phyloP scores from a whole-genome alignment of 495 filamentous ascomycete species.

The Aspergillus sclerotiicarbonarius region DNA sequence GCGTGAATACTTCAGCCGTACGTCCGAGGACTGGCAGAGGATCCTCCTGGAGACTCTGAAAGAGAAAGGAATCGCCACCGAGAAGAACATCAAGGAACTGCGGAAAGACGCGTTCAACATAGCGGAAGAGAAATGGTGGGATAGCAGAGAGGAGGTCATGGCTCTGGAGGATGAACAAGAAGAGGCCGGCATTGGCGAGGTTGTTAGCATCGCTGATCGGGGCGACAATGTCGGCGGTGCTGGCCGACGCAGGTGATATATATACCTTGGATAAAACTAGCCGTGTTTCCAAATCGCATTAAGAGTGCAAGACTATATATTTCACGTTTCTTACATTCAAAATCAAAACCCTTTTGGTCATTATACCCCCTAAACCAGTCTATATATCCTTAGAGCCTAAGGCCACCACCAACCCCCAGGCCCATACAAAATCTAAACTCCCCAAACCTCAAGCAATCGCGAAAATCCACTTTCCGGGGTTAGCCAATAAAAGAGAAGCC shows the following conservation, averaged over 20 bases:
- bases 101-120: slow-evolving; percentile 83
- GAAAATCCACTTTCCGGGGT: no score
- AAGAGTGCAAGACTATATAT: no score
- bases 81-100: slow-evolving; percentile 82
- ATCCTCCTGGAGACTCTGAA: slow-evolving; percentile 66
- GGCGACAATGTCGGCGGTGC: slow-evolving; percentile 54
- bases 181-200: slow-evolving; percentile 90
- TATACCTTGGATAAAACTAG: slow-evolving; percentile 1
- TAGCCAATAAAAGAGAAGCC: no score
- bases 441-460: no score
- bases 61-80: slow-evolving; percentile 50
- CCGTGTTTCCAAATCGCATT: no score
- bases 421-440: no score
- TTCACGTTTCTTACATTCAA: no score
- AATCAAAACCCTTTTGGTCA: no score
- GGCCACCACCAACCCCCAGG: no score
- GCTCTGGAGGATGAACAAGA: slow-evolving; percentile 95
- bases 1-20: slow-evolving; percentile 87
- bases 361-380: no score
- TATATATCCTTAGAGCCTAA: no score
- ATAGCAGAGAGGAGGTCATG: slow-evolving; percentile 90
- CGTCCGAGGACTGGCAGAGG: slow-evolving; percentile 87
- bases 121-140: slow-evolving; percentile 98
- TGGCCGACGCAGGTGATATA: slow-evolving; percentile 55
- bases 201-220: slow-evolving; percentile 79